Evolutionary conservation across 2,329 filamentous ascomycete genomes (phyloP), one percentile per base, ranked within the genome.

Genomic region (Aspergillus caelatus): DNA sequence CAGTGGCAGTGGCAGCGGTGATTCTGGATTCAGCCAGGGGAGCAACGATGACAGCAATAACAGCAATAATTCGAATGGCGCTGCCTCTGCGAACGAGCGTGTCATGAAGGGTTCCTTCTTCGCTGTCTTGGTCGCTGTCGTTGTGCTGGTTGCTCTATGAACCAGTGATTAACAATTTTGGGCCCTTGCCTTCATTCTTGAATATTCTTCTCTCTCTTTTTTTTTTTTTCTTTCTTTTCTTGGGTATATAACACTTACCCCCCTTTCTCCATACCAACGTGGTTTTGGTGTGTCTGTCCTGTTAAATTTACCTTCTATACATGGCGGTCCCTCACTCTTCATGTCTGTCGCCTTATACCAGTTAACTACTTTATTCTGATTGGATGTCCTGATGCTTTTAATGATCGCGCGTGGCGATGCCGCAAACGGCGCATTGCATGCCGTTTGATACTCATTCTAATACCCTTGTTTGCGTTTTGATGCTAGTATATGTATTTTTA

Each of bases 31-130:
- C 68, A 71, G 63, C 62, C 77, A 79, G 60, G 74, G 69, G 19
- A 65, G 62, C 62, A 62, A 62, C 30, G 57, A 66, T 53, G 62
- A 67, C 48, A 32, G 28, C 43, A 58, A 58, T 34, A 58, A 57
- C 59, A 61, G 60, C 30, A 62, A 57, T 39, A 64, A 65, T 46
- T 69, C 62, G 45, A 74, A 69, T 62, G 72, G 73, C 46, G 77
- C 77, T 36, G 65, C 74, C 28, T 71, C 74, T 21, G 72, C 73
- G 63, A 76, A 71, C 58, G 80, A 82, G 69, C 74, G 74, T 57
- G 76, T 81, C 57, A 71, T 82, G 55, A 74, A 74, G 52, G 78
- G 81, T 59, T 82, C 80, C 9, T 72, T 83, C 66, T 81, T 83
- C 62, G 81, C 81, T 26, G 81, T 80, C 19, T 67, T 83, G 61